Base-by-base conservation (phyloP, 2,329 filamentous ascomycete species). In the Massarina eburnea region DNA sequence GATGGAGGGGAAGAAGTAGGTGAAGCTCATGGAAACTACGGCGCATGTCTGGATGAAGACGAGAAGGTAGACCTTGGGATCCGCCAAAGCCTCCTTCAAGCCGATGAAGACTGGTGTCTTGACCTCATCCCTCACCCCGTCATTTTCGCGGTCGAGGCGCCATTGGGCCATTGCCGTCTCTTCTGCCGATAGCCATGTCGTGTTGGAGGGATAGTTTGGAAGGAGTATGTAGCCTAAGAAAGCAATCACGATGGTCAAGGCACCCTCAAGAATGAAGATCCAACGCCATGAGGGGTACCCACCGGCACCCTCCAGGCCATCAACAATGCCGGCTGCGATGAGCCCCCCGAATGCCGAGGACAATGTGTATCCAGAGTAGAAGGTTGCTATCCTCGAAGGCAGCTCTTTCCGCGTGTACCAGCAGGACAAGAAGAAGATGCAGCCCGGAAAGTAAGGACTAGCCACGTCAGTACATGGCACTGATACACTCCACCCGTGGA, bases 1-100 rank as follows among this genome's bases (percentile, higher is more conserved):
- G 41, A 85, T 83, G 0, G 75, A 79, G 0, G 82, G 82, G 66
- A 85, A 84, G 69, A 85, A 85, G 59, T 84, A 84, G 36, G 83
- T 80, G 56, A 85, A 84, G 1, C 50, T 56, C 54, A 57, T 57
- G 1, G 45, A 49, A n/a, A 75, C 69, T 26, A 73, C 70, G 6
- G 73, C 76, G n/a, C 73, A 57, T 45, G 81, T 79, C 55, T 82
- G 79, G 2, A 82, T 64, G 18, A 82, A 64, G 1, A 79, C 72
- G 41, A 82, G 81, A 1, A 82, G 49, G 49, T 80, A 82, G 0
- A 81, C 66, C 1, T 76, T 72, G 4, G 74, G 75, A 52, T 81
- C 79, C 5, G 62, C 67, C 15, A 80, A 62, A 0, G 76, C 76
- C 47, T 80, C 51, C 52, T 72, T 73, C 15, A 82, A 62, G 1